These are phyloP conservation scores for Apiospora saccharicola DNA, from an alignment of 2,329 filamentous ascomycete genomes.

Conservation along the genomic window DNA sequence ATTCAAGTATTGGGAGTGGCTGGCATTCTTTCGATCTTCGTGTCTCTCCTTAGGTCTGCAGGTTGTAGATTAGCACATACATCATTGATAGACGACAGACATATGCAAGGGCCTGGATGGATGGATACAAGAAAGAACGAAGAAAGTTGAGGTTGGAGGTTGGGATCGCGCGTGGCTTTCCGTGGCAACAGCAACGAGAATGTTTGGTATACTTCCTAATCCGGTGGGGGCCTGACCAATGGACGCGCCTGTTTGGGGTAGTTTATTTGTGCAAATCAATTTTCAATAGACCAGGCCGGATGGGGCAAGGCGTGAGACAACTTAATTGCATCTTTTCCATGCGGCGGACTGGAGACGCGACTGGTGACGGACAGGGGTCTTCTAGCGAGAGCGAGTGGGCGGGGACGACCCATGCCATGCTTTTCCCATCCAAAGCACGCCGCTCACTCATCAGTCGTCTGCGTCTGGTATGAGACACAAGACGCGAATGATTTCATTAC, in stretches of 20 bases:
- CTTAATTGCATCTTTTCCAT: neutral
- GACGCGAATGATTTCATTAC: conserved; percentile 9
- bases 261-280: conserved; percentile 15
- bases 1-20: neutral
- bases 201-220: conserved; percentile 19
- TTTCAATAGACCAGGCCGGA: conserved; percentile 5
- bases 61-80: neutral
- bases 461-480: neutral
- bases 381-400: conserved; percentile 2
- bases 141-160: neutral
- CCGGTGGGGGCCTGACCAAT: neutral
- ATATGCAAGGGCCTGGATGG: neutral
- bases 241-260: neutral
- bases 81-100: neutral
- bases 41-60: neutral
- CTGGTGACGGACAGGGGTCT: conserved; percentile 12
- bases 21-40: neutral
- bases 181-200: neutral
- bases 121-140: no score
- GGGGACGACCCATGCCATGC: conserved; percentile 7
- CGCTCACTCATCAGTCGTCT: neutral
- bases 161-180: conserved; percentile 9
- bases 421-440: neutral
- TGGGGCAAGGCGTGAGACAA: neutral
- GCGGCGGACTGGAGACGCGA: neutral